Evolutionary conservation across 2,329 filamentous ascomycete genomes (phyloP).

Genomic region (Ilyonectria robusta): DNA sequence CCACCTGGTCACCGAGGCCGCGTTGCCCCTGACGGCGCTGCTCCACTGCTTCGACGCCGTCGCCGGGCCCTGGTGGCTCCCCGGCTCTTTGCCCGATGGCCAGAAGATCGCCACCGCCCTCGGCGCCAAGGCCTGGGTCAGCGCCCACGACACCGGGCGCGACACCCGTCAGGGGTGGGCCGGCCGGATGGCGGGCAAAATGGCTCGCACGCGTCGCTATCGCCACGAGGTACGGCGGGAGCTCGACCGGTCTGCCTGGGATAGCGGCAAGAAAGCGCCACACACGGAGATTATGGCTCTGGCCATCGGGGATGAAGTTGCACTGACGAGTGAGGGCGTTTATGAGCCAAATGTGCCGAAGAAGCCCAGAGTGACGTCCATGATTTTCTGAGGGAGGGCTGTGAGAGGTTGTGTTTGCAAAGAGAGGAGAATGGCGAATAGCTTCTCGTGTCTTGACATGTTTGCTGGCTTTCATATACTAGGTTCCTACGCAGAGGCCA

Average conservation of each 20-base stretch:
- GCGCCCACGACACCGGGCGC: conserved; percentile 73
- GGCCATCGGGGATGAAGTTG: conserved; percentile 59
- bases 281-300: conserved; percentile 60
- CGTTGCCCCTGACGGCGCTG: conserved; percentile 74
- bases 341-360: conserved; percentile 36
- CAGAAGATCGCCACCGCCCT: conserved; percentile 68
- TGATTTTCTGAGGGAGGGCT: background rate
- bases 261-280: conserved; percentile 21
- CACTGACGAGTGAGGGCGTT: conserved; percentile 58
- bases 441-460: background rate
- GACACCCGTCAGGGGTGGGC: conserved; percentile 60
- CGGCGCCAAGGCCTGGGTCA: conserved; percentile 71
- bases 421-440: too few species aligned
- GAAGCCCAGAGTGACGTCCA: conserved; percentile 11
- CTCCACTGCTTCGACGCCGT: conserved; percentile 75
- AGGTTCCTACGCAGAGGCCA: background rate
- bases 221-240: conserved; percentile 59
- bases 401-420: background rate
- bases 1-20: conserved; percentile 69
- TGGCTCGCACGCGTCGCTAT: conserved; percentile 64
- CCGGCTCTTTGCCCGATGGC: conserved; percentile 71
- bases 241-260: conserved; percentile 36
- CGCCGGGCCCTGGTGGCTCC: conserved; percentile 73
- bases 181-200: conserved; percentile 57
- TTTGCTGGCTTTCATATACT: background rate